Evolutionary conservation across 331 rosid genomes (phyloP).

Genomic region (Malus hybrid): DNA sequence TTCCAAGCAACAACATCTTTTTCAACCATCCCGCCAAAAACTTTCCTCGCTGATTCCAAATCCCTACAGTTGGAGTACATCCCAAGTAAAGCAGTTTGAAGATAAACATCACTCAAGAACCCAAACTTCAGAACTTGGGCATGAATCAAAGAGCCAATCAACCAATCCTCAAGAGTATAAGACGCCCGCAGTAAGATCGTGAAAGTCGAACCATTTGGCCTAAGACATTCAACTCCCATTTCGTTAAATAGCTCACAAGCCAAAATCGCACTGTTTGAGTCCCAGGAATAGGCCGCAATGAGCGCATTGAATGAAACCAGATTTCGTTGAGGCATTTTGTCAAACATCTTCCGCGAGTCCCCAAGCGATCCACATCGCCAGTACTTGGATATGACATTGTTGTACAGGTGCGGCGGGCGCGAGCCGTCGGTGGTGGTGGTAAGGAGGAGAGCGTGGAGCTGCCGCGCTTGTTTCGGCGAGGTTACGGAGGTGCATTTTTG

Average conservation of each 20-base stretch:
- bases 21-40: constrained; percentile 15
- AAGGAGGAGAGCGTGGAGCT: constrained; percentile 61
- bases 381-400: constrained; percentile 72
- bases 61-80: too few relatives aligned
- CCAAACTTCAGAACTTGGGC: too few relatives aligned
- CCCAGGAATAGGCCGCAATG: constrained; percentile 54
- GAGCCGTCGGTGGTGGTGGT: constrained; percentile 24
- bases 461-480: constrained; percentile 62
- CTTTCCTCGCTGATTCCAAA: too few relatives aligned
- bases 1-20: too few relatives aligned
- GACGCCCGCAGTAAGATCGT: too few relatives aligned
- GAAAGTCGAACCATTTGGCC: constrained; percentile 37
- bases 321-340: constrained; percentile 67
- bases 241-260: constrained; percentile 32
- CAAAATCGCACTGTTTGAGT: constrained; percentile 26
- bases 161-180: too few relatives aligned
- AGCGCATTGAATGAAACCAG: constrained; percentile 71
- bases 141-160: too few relatives aligned
- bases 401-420: constrained; percentile 41
- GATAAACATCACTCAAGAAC: too few relatives aligned
- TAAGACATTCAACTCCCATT: constrained; percentile 33
- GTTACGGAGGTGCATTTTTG: constrained; percentile 52
- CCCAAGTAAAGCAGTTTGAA: too few relatives aligned
- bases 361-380: constrained; percentile 39
- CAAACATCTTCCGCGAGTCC: constrained; percentile 57